These are phyloP conservation scores for Gloeophyllum trabeum DNA, from an alignment of 768 basidiomycete genomes.

Conservation along the genomic window DNA sequence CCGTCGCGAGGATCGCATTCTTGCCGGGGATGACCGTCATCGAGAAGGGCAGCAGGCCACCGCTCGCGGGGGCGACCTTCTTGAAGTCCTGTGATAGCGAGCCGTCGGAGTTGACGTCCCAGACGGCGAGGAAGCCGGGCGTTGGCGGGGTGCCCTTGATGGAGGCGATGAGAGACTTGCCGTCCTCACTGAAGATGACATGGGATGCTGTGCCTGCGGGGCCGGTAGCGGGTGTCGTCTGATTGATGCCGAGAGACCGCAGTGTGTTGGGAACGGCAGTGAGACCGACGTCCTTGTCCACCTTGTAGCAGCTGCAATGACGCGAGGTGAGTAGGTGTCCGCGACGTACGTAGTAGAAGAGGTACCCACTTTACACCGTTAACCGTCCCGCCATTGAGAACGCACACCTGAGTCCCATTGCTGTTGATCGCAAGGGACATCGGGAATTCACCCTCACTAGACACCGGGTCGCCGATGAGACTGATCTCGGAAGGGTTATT, in stretches of 20 bases:
- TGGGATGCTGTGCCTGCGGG: conserved; percentile 8
- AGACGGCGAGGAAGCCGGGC: conserved; percentile 39
- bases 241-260: conserved; percentile 9
- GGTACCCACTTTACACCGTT: conserved; percentile 22
- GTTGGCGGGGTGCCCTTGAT: conserved; percentile 10
- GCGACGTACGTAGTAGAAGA: background rate
- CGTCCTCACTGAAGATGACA: conserved; percentile 10
- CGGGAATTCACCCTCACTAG: conserved; percentile 38
- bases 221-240: conserved; percentile 12
- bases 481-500: conserved; percentile 27
- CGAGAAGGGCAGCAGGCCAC: conserved; percentile 39
- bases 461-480: conserved; percentile 31
- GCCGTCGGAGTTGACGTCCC: conserved; percentile 32
- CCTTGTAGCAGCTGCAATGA: conserved; percentile 8
- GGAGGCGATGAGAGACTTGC: conserved; percentile 9
- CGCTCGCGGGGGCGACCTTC: conserved; percentile 21
- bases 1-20: conserved; percentile 18
- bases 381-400: conserved; percentile 22
- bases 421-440: conserved; percentile 27
- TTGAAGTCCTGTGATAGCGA: conserved; percentile 30
- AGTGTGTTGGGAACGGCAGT: conserved; percentile 6
- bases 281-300: conserved; percentile 8
- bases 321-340: no score
- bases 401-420: conserved; percentile 19
- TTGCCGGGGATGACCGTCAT: conserved; percentile 22